Conservation (phyloP, 306 rosid genomes). For the Dryas drummondii region DNA sequence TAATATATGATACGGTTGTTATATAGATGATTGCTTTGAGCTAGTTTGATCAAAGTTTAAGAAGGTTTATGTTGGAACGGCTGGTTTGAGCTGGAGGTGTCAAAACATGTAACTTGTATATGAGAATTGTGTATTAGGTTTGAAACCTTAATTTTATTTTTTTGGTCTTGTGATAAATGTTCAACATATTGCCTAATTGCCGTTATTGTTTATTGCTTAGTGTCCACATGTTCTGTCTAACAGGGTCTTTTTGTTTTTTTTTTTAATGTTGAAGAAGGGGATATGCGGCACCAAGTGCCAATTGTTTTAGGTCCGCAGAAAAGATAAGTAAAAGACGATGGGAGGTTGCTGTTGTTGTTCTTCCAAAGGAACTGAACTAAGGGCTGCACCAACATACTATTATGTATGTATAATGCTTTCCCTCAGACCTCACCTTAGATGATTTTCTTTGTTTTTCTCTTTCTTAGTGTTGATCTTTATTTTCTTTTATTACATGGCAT, state of each 20-base stretch:
- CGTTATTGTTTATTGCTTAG: background rate
- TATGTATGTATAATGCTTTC: conserved; percentile 49
- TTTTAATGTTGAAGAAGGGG: conserved; percentile 40
- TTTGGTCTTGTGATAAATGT: background rate
- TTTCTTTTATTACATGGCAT: background rate
- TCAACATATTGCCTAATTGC: background rate
- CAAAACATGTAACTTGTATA: background rate
- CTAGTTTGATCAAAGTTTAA: background rate
- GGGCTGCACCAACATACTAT: conserved; percentile 49
- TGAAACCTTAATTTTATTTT: background rate
- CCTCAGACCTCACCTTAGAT: conserved; percentile 1
- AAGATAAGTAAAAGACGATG: conserved; percentile 54
- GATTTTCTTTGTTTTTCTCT: conserved; percentile 8
- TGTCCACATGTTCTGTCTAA: conserved; percentile 6
- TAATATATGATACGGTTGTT: background rate
- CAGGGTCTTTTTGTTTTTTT: conserved; percentile 19
- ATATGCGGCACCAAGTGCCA: conserved; percentile 35
- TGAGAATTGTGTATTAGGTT: background rate
- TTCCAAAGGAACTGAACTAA: conserved; percentile 50
- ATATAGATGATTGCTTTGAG: background rate
- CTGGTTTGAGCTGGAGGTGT: background rate
- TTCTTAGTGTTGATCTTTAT: background rate
- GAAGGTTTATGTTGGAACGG: background rate
- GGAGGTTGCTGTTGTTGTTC: conserved; percentile 94
- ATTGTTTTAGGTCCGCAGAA: conserved; percentile 29